phyloP scores from a whole-genome alignment of 169 alveolate species.

The Cryptosporidium muris region DNA sequence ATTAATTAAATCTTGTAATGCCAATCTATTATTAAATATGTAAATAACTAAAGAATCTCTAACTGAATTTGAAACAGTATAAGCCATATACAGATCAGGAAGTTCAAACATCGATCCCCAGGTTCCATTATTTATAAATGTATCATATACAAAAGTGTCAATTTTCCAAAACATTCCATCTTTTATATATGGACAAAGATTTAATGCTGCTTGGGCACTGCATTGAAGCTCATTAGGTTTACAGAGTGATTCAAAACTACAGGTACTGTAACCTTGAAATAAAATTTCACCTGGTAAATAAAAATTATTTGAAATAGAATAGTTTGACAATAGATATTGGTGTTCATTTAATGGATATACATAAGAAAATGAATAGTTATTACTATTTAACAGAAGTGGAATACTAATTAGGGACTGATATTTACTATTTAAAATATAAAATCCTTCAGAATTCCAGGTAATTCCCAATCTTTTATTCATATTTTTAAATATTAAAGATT shows the following conservation, averaged over 20 bases:
- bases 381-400: no score
- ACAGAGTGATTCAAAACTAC: slow-evolving; percentile 47
- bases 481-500: slow-evolving; percentile 3
- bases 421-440: slow-evolving; percentile 10
- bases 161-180: slow-evolving; percentile 26
- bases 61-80: background rate
- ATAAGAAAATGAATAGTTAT: no score
- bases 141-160: slow-evolving; percentile 6
- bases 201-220: slow-evolving; percentile 15
- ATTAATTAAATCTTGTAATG: slow-evolving; percentile 35
- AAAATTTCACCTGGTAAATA: slow-evolving; percentile 25
- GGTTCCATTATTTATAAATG: slow-evolving; percentile 34
- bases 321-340: background rate
- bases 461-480: slow-evolving; percentile 22
- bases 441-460: slow-evolving; percentile 53
- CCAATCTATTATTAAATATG: slow-evolving; percentile 52
- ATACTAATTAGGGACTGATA: background rate
- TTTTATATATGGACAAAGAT: slow-evolving; percentile 21
- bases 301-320: slow-evolving; percentile 3
- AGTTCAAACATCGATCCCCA: slow-evolving; percentile 59
- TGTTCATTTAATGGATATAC: no score
- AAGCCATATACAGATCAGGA: background rate
- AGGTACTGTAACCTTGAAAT: slow-evolving; percentile 36
- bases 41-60: slow-evolving; percentile 10
- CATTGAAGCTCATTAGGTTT: slow-evolving; percentile 25